phyloP scores from a whole-genome alignment of 1,139 yeast species.

The Yamadazyma taylorii region DNA sequence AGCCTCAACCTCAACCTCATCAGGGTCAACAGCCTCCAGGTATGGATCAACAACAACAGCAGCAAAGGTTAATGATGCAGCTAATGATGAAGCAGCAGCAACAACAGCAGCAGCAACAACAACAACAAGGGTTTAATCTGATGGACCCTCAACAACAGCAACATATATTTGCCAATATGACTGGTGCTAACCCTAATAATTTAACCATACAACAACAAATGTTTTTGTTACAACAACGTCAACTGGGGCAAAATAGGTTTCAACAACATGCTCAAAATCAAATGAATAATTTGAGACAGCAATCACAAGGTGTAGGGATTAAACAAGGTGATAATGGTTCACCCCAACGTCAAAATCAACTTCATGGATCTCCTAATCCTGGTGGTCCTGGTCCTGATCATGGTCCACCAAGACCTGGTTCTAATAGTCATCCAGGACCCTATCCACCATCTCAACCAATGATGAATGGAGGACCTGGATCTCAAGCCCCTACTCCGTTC shows the following conservation, averaged over 20 bases:
- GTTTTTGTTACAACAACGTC: conserved; percentile 23
- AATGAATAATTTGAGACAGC: conserved; percentile 53
- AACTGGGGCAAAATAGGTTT: conserved; percentile 32
- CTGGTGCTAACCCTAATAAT: conserved; percentile 15
- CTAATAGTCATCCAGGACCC: conserved; percentile 6
- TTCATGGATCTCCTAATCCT: conserved; percentile 22
- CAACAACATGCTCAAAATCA: conserved; percentile 55
- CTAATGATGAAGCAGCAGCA: conserved; percentile 27
- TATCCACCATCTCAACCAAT: neutral
- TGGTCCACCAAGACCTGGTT: conserved; percentile 4
- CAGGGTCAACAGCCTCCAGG: conserved; percentile 10
- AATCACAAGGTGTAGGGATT: conserved; percentile 34
- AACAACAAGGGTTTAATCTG: conserved; percentile 19
- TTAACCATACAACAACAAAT: conserved; percentile 26
- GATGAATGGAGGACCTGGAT: conserved; percentile 6
- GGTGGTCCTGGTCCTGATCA: conserved; percentile 2
- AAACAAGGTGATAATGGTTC: conserved; percentile 18
- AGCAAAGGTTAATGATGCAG: conserved; percentile 28
- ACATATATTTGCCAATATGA: conserved; percentile 17
- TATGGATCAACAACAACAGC: conserved; percentile 12
- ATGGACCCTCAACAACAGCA: conserved; percentile 28
- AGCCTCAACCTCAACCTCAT: conserved; percentile 12
- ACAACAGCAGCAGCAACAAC: conserved; percentile 26
- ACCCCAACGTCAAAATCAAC: conserved; percentile 23
- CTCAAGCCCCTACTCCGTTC: conserved; percentile 6